Base-by-base conservation (phyloP, 805 yeast species). In the Zygosaccharomyces bailii region DNA sequence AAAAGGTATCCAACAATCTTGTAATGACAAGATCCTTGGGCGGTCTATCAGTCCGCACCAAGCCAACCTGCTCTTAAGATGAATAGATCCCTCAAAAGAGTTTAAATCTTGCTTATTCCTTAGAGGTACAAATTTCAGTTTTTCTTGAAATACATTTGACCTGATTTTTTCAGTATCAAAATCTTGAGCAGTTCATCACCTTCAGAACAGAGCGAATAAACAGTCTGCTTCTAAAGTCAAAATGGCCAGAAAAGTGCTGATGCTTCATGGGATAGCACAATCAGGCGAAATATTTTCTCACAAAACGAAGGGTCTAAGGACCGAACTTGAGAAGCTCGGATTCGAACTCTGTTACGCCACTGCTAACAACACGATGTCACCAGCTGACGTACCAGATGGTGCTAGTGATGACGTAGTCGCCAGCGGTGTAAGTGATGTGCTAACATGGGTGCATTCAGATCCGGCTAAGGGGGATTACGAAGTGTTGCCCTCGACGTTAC, bases 231-330 rank as follows among this genome's bases (percentile, higher is more conserved):
- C n/a, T n/a, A n/a, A n/a, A n/a, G n/a, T 29, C 29, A 29, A 18
- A n/a, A 59, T 62, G 66, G 30, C 43, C 1, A 65, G 59, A 44
- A 82, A 82, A 56, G 73, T 91, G 13, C 70, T 91, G 9, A 89
- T 91, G 71, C 71, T 93, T 11, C 99, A 91, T 57, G 99, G 99
- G 1, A 84, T 78, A 60, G 87, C 90, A 1, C 96, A 91, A 68
- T 82, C 84, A 30, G 88, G 96, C 1, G 71, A 81, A 9, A 74
- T 82, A 4, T 91, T 89, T 66, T 78, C 86, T 23, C 84, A 84
- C 38, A 93, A 93, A 62, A 82, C 96, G 0, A 82, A 91, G 11
- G 96, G 91, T 0, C 73, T 93, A 21, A 73, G 97, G 27, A 85
- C 86, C 53, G 78, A 78, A 24, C 69, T 93, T 18, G 72, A 73